Conservation (phyloP, 2,329 filamentous ascomycete genomes). For the Fusarium buharicum region DNA sequence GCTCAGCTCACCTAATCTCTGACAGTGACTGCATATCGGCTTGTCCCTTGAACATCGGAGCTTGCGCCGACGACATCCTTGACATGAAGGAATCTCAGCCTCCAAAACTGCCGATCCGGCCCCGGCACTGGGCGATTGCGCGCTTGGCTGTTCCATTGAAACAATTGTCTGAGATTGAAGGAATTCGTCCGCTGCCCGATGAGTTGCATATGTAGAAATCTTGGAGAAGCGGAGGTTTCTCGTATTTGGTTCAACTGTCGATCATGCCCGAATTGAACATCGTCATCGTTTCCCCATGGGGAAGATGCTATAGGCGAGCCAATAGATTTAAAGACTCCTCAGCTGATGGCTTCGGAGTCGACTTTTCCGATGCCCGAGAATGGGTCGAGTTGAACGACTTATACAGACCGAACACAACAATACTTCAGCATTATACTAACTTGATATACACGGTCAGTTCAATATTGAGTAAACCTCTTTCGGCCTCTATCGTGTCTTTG, state of each 20-base stretch:
- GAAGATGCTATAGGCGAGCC: constrained; percentile 22
- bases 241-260: constrained; percentile 1
- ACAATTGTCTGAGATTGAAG: neutral
- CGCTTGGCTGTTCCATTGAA: constrained; percentile 7
- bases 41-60: constrained; percentile 37
- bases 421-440: no score
- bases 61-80: constrained; percentile 39
- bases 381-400: neutral
- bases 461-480: no score
- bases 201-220: constrained; percentile 2
- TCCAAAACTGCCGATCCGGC: constrained; percentile 3
- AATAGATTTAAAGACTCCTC: constrained; percentile 8
- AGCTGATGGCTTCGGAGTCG: constrained; percentile 16
- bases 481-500: no score
- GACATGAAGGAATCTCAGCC: constrained; percentile 32
- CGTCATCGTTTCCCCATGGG: constrained; percentile 11
- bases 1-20: constrained; percentile 27
- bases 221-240: constrained; percentile 4
- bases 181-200: constrained; percentile 34
- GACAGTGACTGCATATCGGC: constrained; percentile 37
- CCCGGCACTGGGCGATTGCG: neutral
- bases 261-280: neutral
- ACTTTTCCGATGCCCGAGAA: constrained; percentile 32
- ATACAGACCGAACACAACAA: no score
- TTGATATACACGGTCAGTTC: no score